phyloP scores from a whole-genome alignment of 179 eudicot species.

The Corrigiola litoralis region DNA sequence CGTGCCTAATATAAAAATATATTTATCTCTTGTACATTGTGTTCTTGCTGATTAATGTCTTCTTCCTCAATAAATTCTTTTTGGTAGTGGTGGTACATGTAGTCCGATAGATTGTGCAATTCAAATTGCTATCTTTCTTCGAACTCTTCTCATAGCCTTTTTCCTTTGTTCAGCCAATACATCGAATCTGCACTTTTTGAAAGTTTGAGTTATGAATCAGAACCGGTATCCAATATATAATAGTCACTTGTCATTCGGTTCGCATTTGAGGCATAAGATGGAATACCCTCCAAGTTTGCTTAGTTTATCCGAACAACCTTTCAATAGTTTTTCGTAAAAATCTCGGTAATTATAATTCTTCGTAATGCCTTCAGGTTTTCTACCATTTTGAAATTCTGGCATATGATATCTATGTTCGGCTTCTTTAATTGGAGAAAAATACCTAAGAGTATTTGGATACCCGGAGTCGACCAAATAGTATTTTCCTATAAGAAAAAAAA shows the following conservation, averaged over 20 bases:
- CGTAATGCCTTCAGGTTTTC: not conserved
- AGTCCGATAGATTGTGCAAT: too few relatives aligned
- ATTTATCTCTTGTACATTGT: too few relatives aligned
- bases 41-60: too few relatives aligned
- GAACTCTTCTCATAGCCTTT: too few relatives aligned
- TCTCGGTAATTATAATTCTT: conserved; percentile 1
- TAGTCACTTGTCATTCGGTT: not conserved
- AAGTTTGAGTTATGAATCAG: too few relatives aligned
- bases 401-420: not conserved
- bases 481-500: not conserved
- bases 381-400: not conserved
- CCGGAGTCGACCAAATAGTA: not conserved
- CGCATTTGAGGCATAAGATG: not conserved
- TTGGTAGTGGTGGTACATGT: too few relatives aligned
- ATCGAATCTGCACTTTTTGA: too few relatives aligned
- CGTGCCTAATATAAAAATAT: too few relatives aligned
- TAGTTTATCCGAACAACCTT: not conserved
- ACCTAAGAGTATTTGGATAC: conserved; percentile 7
- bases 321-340: conserved; percentile 1
- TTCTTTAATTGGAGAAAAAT: not conserved
- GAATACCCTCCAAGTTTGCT: not conserved
- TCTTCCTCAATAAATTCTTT: too few relatives aligned
- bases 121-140: too few relatives aligned
- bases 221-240: too few relatives aligned
- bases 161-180: too few relatives aligned